Evolutionary conservation across 352 stramenopile species (phyloP).

Genomic region (Blastocystis sp.): DNA sequence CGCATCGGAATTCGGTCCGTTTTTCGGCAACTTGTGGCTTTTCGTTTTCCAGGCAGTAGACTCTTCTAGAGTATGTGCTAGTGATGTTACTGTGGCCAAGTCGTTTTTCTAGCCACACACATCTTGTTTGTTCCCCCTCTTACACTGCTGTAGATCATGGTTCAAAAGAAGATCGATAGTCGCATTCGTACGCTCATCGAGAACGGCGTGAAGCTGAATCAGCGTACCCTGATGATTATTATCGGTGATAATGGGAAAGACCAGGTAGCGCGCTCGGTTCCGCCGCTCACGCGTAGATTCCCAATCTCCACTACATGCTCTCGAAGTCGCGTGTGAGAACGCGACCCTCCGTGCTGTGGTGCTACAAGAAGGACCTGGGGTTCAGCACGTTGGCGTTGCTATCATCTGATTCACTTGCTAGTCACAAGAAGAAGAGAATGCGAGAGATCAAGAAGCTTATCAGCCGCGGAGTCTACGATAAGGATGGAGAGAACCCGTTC

Average conservation of each 20-base stretch:
- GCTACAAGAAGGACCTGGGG: constrained; percentile 99
- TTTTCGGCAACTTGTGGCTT: not conserved
- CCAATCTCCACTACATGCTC: constrained; percentile 97
- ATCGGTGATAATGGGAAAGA: constrained; percentile 98
- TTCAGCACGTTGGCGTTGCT: constrained; percentile 87
- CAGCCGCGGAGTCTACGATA: constrained; percentile 85
- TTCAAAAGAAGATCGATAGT: constrained; percentile 97
- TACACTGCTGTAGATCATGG: constrained; percentile 78
- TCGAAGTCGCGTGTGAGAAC: constrained; percentile 88
- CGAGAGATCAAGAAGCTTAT: constrained; percentile 90
- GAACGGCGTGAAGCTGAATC: constrained; percentile 90
- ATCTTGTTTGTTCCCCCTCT: not conserved
- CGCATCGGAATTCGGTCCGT: not conserved
- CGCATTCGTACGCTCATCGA: constrained; percentile 93
- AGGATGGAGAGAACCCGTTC: constrained; percentile 89
- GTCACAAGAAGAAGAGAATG: constrained; percentile 84
- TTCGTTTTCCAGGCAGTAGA: not conserved
- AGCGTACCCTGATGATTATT: constrained; percentile 92
- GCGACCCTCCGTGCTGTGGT: constrained; percentile 94
- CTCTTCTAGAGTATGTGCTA: not conserved
- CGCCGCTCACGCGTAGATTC: constrained; percentile 75
- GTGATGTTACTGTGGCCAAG: not conserved
- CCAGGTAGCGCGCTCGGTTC: constrained; percentile 76
- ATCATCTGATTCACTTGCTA: not conserved
- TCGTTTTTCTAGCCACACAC: no score